Evolutionary conservation across 202 grass and related monocot genomes (phyloP), one percentile per base, ranked within the genome.

Genomic region (Digitaria exilis): DNA sequence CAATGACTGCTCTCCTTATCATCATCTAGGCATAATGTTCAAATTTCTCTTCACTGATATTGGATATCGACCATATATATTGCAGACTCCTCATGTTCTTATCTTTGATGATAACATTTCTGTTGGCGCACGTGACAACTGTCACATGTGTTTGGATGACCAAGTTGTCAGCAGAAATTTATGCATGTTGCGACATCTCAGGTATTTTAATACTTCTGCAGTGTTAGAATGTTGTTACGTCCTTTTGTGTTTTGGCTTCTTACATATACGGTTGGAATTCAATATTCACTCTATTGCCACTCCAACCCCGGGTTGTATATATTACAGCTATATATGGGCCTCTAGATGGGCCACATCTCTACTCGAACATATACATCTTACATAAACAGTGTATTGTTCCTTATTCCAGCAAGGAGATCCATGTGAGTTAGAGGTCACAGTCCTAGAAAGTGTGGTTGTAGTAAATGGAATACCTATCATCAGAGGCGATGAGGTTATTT

Each of bases 11-110:
- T n/a, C n/a, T 81, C 73, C 62, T 30, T 65, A 32, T 43, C n/a
- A 5, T 71, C 24, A 63, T 62, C 2, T 44, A 15, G 14, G 46
- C 35, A 32, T 48, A 77, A 65, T 34, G 44, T 12, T 15, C 52
- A 69, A 65, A 80, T 71, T 37, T 5, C 3, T n/a, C 3, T 62
- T 71, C 77, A 55, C 43, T 62, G 39, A 76, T 82, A 19, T 30
- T 65, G 48, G 39, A 71, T 66, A 75, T 21, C 55, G 31, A 72
- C 39, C 52, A 72, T 72, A 62, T 65, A 26, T 49, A n/a, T 68
- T 92, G 80, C 88, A 94, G 94, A 82, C 24, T 35, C 84, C 86
- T 73, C 89, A 91, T 85, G 17, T 62, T 83, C 15, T 13, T 78
- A 69, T 94, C 32, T 37, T 4, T 72, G 39, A 1, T 42, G 39